Evolutionary conservation across 805 yeast genomes (phyloP).

Genomic region (Cyberlindnera suaveolens): DNA sequence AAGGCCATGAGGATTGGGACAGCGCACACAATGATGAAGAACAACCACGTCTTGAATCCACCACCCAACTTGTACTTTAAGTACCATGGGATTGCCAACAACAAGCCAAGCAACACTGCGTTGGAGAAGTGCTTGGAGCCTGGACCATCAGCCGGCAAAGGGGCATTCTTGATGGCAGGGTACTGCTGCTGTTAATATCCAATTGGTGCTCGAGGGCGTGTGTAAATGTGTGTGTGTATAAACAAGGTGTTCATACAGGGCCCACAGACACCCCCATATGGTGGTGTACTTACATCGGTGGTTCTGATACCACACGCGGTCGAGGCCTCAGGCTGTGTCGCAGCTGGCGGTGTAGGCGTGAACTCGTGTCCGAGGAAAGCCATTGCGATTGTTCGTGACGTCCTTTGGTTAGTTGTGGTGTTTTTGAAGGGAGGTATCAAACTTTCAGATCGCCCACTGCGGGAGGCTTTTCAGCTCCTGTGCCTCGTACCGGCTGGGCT

Average conservation of each 20-base stretch:
- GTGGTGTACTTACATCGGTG: slow-evolving; percentile 15
- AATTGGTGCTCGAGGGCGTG: not conserved
- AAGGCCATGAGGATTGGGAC: slow-evolving; percentile 73
- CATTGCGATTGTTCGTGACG: slow-evolving; percentile 6
- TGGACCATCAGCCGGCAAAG: slow-evolving; percentile 88
- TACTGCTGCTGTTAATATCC: slow-evolving; percentile 23
- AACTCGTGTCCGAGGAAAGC: slow-evolving; percentile 37
- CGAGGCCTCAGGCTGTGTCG: slow-evolving; percentile 33
- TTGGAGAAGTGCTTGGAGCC: slow-evolving; percentile 75
- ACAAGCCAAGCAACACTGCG: slow-evolving; percentile 39
- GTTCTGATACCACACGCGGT: slow-evolving; percentile 40
- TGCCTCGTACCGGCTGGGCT: not conserved
- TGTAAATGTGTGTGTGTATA: not conserved
- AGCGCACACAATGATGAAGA: slow-evolving; percentile 47
- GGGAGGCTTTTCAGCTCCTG: too few relatives aligned
- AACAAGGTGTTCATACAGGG: not conserved
- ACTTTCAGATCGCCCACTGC: too few relatives aligned
- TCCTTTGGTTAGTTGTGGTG: too few relatives aligned
- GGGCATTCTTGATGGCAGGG: slow-evolving; percentile 81
- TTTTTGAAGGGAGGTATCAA: too few relatives aligned
- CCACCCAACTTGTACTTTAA: slow-evolving; percentile 61
- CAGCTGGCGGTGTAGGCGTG: slow-evolving; percentile 53
- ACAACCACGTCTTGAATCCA: slow-evolving; percentile 60
- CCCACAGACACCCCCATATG: not conserved
- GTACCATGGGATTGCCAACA: slow-evolving; percentile 56